Evolutionary conservation across 805 yeast genomes (phyloP), one percentile per base, ranked within the genome.

Genomic region (Peterozyma toletana): DNA sequence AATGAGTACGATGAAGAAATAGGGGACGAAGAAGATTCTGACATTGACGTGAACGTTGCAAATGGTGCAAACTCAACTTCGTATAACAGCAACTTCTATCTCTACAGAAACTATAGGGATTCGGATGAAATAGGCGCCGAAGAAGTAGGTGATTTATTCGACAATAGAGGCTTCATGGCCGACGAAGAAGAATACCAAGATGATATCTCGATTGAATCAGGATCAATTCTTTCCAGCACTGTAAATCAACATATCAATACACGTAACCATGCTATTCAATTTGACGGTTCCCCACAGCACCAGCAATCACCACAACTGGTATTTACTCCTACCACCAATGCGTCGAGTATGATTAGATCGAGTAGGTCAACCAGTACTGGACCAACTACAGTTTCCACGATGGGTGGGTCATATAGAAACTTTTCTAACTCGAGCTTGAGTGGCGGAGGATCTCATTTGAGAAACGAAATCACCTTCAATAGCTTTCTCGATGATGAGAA

Each of bases 1-100:
- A 70, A 68, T 30, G 71, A 66, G 40, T 63, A 62, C 15, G 66
- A 58, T 30, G 58, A 56, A 21, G 62, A 62, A 29, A 60, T 52
- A 35, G 70, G 60, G 30, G 58, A 58, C 35, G 63, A 56, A 10
- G 59, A 53, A 18, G 53, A 52, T 11, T 56, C 51, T 9, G 51
- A 48, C 11, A 54, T 52, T n/a, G 59, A 54, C 4, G 54, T 52
- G 7, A 52, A 52, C 9, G 53, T 46, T n/a, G 50, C 45, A 35
- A 37, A 42, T 11, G 45, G 39, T 33, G 34, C 14, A 7, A 46
- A 34, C n/a, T 49, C 39, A 15, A 51, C 40, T 21, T 45, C 47
- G 30, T 50, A 46, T 16, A 48, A 47, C 14, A 48, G 41, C 27
- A 39, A 40, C 7, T 27, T 35, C 17, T 33, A 16, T 15, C 13